Percentiles rank a stretch among this genome's conserved stretches.
Conservation (phyloP, 129 eudicot species). For the Logfia minima region DNA sequence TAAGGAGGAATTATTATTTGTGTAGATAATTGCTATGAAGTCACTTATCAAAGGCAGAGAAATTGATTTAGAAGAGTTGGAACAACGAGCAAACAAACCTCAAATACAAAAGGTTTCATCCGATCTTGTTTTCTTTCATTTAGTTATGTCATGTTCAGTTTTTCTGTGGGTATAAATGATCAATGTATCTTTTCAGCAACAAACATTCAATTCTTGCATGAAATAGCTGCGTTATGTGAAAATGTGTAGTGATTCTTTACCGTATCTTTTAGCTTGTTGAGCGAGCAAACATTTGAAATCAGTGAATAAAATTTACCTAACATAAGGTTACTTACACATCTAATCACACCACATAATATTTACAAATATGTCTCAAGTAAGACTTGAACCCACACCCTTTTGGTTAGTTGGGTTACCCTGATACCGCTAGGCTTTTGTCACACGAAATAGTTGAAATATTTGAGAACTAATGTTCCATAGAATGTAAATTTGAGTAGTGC, state of each 20-base stretch:
- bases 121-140: not conserved
- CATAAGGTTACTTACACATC: too few relatives aligned
- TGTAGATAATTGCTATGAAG: slow-evolving; percentile 52
- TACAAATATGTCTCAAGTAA: too few relatives aligned
- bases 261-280: not conserved
- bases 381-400: too few relatives aligned
- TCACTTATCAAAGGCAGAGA: slow-evolving; percentile 68
- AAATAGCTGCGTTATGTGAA: not conserved
- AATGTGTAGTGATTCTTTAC: not conserved
- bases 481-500: not conserved
- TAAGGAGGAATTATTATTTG: slow-evolving; percentile 21
- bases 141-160: not conserved
- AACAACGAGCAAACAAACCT: slow-evolving; percentile 62
- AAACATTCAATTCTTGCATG: not conserved
- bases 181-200: not conserved
- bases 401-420: too few relatives aligned
- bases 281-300: not conserved
- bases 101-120: slow-evolving; percentile 71
- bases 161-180: not conserved
- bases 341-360: too few relatives aligned
- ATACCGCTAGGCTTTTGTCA: not conserved
- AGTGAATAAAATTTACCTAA: not conserved
- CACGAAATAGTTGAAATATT: not conserved
- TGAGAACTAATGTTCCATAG: not conserved
- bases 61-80: slow-evolving; percentile 71